Evolutionary conservation across 2,329 filamentous ascomycete genomes (phyloP).

Genomic region (Aureobasidium sp.): DNA sequence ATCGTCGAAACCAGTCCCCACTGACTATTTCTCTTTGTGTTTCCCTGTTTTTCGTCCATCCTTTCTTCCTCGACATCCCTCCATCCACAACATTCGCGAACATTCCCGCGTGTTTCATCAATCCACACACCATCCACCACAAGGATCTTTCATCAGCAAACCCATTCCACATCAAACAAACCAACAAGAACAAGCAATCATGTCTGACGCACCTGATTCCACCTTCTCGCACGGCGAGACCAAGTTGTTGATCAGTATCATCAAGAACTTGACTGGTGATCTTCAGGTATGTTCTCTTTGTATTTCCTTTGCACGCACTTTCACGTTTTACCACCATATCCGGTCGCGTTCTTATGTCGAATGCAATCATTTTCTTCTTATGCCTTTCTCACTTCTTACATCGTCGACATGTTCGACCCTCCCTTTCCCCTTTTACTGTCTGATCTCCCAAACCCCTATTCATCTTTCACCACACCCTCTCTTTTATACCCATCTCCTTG

Average conservation of each 20-base stretch:
- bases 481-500: background rate
- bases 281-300: constrained; percentile 16
- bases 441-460: background rate
- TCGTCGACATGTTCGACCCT: background rate
- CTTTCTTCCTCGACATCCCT: background rate
- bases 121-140: background rate
- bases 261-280: constrained; percentile 21
- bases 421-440: no score
- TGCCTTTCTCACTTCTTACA: background rate
- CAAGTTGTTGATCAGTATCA: constrained; percentile 20
- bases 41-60: background rate
- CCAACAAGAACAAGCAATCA: background rate
- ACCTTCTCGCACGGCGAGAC: constrained; percentile 19
- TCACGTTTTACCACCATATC: background rate
- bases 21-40: background rate
- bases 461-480: background rate
- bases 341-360: background rate
- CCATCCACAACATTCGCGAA: background rate
- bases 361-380: background rate
- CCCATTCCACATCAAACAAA: background rate
- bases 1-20: background rate
- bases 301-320: background rate
- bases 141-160: background rate
- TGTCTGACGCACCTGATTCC: constrained; percentile 5
- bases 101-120: background rate